A percentile compares a stretch with the other conserved stretches of the same genome.
Conservation (phyloP, 2,329 filamentous ascomycete genomes). For the Neopestalotiopsis sp. region DNA sequence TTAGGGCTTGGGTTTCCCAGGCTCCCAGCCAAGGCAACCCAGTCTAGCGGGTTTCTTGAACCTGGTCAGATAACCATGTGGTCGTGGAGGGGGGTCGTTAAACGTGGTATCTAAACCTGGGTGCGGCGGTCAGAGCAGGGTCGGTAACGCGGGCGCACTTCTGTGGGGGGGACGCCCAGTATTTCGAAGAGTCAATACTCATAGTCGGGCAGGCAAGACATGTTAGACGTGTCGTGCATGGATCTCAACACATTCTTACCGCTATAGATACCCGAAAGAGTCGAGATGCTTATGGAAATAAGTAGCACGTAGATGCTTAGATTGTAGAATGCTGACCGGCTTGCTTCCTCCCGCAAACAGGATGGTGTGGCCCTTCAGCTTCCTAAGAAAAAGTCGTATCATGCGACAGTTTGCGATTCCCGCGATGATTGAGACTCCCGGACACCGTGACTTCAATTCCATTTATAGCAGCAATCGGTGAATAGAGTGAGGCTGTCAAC, state of each 20-base stretch:
- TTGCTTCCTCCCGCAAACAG: background rate
- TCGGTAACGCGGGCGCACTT: background rate
- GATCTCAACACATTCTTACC: background rate
- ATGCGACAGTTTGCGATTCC: background rate
- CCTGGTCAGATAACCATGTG: background rate
- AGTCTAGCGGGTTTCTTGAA: background rate
- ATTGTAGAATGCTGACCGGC: background rate
- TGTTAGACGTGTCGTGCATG: background rate
- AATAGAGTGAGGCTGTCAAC: background rate
- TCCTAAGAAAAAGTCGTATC: background rate
- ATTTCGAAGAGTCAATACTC: background rate
- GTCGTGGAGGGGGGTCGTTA: background rate
- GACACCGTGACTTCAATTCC: background rate
- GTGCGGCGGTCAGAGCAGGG: background rate
- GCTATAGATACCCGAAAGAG: background rate
- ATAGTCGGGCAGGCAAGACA: background rate
- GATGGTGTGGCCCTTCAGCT: background rate
- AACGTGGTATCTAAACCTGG: slow-evolving; percentile 1
- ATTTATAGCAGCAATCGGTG: background rate
- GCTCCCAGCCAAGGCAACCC: background rate
- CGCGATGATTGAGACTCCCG: background rate
- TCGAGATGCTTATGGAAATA: background rate
- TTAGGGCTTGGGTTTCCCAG: background rate
- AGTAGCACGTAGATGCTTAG: background rate
- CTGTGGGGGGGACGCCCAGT: background rate